These are phyloP conservation scores for Gymnopilus junonius DNA, from an alignment of 768 basidiomycete species.

Conservation along the genomic window DNA sequence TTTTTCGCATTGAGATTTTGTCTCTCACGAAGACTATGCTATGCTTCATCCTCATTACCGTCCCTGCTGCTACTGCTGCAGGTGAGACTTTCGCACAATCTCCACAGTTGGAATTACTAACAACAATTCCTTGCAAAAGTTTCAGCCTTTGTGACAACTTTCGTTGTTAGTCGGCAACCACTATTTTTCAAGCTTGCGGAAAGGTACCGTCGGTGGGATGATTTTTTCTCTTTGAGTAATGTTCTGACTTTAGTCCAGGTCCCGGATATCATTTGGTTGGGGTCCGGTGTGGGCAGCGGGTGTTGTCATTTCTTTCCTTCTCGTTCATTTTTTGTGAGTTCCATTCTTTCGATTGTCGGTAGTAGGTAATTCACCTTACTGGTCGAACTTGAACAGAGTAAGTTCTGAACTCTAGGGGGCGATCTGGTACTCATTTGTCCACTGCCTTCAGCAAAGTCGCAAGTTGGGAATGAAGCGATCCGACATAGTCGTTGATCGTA, in stretches of 20 bases:
- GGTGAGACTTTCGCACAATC: background rate
- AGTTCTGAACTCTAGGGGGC: background rate
- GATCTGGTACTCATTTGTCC: background rate
- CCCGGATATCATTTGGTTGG: background rate
- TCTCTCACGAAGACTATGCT: background rate
- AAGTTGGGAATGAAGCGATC: constrained; percentile 1
- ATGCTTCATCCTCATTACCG: background rate
- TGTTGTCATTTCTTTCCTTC: background rate
- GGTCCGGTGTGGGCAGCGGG: background rate
- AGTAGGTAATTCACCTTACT: background rate
- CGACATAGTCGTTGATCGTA: constrained; percentile 2
- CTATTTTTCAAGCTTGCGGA: background rate
- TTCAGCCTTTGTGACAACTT: background rate
- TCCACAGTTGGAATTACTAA: background rate
- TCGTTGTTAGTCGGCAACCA: background rate
- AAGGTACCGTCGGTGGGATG: background rate
- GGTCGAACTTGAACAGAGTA: background rate
- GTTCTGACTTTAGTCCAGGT: background rate
- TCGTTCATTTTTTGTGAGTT: background rate
- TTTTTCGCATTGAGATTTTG: background rate
- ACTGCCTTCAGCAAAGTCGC: background rate
- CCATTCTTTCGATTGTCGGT: background rate
- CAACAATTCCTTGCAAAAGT: background rate
- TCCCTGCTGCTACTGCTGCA: background rate
- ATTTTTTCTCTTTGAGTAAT: background rate